Evolutionary conservation across 768 basidiomycete species (phyloP).

Genomic region (Panellus pusillus): DNA sequence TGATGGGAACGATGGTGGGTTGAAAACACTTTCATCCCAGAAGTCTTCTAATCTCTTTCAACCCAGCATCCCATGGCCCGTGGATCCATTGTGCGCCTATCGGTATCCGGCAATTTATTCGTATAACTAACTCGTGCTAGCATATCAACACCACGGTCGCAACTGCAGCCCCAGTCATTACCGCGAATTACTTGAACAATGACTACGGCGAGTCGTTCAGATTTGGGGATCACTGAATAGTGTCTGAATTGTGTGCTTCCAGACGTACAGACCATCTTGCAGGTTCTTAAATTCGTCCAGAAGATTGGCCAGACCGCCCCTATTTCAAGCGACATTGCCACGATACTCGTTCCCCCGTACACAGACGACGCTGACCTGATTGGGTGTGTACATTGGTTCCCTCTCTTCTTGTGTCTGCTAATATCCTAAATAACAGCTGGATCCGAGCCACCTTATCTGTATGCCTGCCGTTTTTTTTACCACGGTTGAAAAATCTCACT

Average conservation of each 20-base stretch:
- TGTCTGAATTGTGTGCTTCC: no score
- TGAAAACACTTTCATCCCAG: no score
- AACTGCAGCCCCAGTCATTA: background rate
- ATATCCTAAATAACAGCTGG: background rate
- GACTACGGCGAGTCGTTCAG: background rate
- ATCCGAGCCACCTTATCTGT: background rate
- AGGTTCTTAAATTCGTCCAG: background rate
- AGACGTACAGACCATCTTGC: slow-evolving; percentile 1
- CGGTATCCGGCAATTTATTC: background rate
- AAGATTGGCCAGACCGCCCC: background rate
- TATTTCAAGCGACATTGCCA: background rate
- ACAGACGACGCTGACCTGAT: background rate
- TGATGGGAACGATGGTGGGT: background rate
- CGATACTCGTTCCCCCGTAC: background rate
- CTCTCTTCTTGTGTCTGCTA: background rate
- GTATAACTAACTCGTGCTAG: background rate
- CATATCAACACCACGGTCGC: slow-evolving; percentile 1
- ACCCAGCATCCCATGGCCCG: slow-evolving; percentile 3
- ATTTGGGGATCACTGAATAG: no score
- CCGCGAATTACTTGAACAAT: background rate
- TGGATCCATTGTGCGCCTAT: background rate
- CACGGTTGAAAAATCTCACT: no score
- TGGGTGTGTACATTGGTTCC: background rate
- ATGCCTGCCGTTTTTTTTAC: no score
- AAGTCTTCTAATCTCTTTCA: no score